Percentiles rank a stretch among this genome's conserved stretches.
phyloP scores from a whole-genome alignment of 1,139 yeast species.

The Protomyces inundatus region DNA sequence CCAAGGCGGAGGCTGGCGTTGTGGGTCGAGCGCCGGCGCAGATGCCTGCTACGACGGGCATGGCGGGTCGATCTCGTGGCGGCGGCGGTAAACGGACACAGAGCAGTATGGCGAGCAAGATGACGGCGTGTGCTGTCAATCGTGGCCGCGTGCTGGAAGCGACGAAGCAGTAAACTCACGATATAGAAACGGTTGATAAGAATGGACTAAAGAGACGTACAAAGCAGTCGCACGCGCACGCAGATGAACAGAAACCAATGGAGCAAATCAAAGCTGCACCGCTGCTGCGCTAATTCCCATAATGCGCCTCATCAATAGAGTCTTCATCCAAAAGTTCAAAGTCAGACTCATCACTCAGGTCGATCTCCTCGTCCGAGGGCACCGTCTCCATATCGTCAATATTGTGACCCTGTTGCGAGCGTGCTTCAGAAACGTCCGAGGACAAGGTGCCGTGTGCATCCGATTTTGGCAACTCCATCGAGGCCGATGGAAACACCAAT shows the following conservation, averaged over 20 bases:
- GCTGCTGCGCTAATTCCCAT: no score
- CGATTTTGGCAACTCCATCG: conserved; percentile 7
- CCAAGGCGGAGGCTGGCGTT: not conserved
- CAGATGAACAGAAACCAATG: no score
- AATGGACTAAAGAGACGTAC: no score
- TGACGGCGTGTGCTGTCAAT: not conserved
- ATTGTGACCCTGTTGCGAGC: not conserved
- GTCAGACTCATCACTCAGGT: not conserved
- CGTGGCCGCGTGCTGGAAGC: not conserved
- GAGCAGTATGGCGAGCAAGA: not conserved
- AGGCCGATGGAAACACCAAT: conserved; percentile 20
- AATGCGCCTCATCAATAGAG: not conserved
- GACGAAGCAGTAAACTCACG: not conserved
- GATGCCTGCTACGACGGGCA: not conserved
- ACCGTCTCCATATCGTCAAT: not conserved
- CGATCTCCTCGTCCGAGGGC: not conserved
- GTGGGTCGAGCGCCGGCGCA: not conserved
- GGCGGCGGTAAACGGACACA: not conserved
- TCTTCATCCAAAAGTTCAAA: not conserved
- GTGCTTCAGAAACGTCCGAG: not conserved
- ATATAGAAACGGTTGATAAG: no score
- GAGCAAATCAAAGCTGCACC: no score
- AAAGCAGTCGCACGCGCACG: no score
- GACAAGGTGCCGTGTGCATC: not conserved
- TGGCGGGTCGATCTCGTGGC: not conserved